Percentiles rank a stretch among this genome's conserved stretches.
Evolutionary conservation across 768 basidiomycete species (phyloP).

Genomic region (Leccinum broughii): DNA sequence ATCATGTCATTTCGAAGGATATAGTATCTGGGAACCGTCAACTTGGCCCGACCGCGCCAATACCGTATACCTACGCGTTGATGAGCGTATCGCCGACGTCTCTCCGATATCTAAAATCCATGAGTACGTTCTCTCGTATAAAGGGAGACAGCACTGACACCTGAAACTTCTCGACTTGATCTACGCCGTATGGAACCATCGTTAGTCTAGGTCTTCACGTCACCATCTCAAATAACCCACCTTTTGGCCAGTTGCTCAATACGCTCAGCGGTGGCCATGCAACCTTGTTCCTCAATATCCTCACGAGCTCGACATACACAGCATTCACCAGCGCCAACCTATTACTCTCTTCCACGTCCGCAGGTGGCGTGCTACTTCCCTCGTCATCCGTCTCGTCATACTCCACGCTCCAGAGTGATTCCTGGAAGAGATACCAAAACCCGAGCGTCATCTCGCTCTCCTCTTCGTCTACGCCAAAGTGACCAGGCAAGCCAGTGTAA

Average conservation of each 20-base stretch:
- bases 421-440: conserved; percentile 92
- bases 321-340: conserved; percentile 62
- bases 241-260: conserved; percentile 63
- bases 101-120: conserved; percentile 62
- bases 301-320: conserved; percentile 78
- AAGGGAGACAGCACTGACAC: conserved; percentile 48
- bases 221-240: conserved; percentile 37
- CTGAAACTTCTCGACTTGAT: conserved; percentile 77
- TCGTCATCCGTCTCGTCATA: conserved; percentile 43
- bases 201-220: conserved; percentile 3
- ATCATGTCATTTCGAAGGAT: conserved; percentile 85
- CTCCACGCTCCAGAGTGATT: conserved; percentile 75
- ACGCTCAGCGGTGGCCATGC: conserved; percentile 59
- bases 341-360: conserved; percentile 34
- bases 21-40: conserved; percentile 63
- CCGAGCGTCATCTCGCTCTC: conserved; percentile 84
- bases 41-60: background rate
- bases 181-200: conserved; percentile 36
- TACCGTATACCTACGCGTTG: conserved; percentile 63
- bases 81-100: conserved; percentile 87
- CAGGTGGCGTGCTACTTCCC: conserved; percentile 19
- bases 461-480: conserved; percentile 82
- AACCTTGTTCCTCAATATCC: conserved; percentile 69
- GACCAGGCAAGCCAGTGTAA: conserved; percentile 74
- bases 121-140: conserved; percentile 1